These are phyloP conservation scores for Penicillium cinerascens DNA, from an alignment of 495 filamentous ascomycete genomes.

Conservation along the genomic window DNA sequence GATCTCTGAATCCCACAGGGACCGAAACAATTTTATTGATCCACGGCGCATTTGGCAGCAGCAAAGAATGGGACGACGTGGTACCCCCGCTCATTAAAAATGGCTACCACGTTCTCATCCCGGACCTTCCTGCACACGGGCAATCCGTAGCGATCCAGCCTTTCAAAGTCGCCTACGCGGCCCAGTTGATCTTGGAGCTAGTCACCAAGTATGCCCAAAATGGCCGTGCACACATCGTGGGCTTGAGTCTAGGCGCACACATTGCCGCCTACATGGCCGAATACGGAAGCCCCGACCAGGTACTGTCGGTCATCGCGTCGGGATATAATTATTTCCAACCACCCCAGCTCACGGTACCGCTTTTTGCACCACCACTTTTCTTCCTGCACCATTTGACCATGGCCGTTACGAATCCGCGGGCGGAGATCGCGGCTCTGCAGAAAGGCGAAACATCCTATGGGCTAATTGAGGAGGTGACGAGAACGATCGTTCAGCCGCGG, in stretches of 20 bases:
- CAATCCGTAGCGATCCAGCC: constrained; percentile 7
- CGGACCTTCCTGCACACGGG: constrained; percentile 20
- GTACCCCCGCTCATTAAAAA: constrained; percentile 6
- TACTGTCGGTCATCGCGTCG: constrained; percentile 2
- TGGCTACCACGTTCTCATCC: constrained; percentile 15
- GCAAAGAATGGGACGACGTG: constrained; percentile 12
- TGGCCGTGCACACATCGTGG: constrained; percentile 9
- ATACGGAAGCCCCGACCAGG: background rate
- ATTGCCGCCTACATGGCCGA: constrained; percentile 9
- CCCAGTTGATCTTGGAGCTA: background rate
- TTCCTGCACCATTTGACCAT: background rate
- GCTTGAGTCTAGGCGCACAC: constrained; percentile 15
- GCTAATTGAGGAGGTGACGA: too few relatives aligned
- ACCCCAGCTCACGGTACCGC: background rate
- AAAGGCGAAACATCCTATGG: too few relatives aligned
- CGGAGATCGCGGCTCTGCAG: too few relatives aligned
- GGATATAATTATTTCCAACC: constrained; percentile 9
- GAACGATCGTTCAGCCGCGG: too few relatives aligned
- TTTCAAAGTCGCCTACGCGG: constrained; percentile 9
- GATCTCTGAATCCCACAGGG: too few relatives aligned
- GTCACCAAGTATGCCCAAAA: constrained; percentile 9
- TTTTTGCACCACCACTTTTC: background rate
- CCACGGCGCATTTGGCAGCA: constrained; percentile 13
- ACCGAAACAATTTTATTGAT: constrained; percentile 12
- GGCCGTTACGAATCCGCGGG: too few relatives aligned